Conservation (phyloP, 352 stramenopile genomes). For the Globisporangium viniferum region DNA sequence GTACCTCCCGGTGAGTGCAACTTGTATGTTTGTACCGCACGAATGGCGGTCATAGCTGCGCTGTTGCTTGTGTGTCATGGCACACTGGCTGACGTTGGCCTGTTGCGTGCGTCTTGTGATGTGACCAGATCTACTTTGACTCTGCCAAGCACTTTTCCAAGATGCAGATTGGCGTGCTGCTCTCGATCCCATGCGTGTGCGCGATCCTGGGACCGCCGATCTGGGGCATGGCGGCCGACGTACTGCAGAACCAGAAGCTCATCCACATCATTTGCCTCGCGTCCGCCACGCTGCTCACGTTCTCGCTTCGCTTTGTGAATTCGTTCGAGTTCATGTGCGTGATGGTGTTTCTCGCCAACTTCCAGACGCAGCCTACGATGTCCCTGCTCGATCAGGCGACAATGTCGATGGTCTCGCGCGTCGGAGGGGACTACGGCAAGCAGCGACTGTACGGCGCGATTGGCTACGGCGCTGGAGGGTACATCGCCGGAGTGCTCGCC, state of each 20-base stretch:
- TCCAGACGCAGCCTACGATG: slow-evolving; percentile 63
- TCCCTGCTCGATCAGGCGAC: slow-evolving; percentile 66
- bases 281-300: slow-evolving; percentile 63
- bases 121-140: slow-evolving; percentile 49
- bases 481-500: slow-evolving; percentile 59
- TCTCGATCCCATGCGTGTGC: slow-evolving; percentile 66
- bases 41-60: too few species aligned
- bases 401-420: slow-evolving; percentile 55
- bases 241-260: slow-evolving; percentile 61
- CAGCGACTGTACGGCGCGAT: slow-evolving; percentile 66
- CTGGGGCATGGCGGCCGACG: slow-evolving; percentile 60
- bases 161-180: slow-evolving; percentile 75
- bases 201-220: slow-evolving; percentile 63
- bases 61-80: too few species aligned
- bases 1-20: slow-evolving; percentile 42
- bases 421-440: slow-evolving; percentile 76
- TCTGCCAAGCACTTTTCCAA: slow-evolving; percentile 51
- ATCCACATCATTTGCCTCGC: slow-evolving; percentile 64
- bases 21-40: too few species aligned
- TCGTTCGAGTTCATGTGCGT: slow-evolving; percentile 68
- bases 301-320: slow-evolving; percentile 58
- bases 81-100: neutral
- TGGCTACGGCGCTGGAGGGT: slow-evolving; percentile 63
- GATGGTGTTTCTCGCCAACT: slow-evolving; percentile 72
- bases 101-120: neutral